Percentiles rank a stretch among this genome's conserved stretches.
These are phyloP conservation scores for Camellia sinensis DNA, from an alignment of 148 eudicot genomes.

Conservation along the genomic window DNA sequence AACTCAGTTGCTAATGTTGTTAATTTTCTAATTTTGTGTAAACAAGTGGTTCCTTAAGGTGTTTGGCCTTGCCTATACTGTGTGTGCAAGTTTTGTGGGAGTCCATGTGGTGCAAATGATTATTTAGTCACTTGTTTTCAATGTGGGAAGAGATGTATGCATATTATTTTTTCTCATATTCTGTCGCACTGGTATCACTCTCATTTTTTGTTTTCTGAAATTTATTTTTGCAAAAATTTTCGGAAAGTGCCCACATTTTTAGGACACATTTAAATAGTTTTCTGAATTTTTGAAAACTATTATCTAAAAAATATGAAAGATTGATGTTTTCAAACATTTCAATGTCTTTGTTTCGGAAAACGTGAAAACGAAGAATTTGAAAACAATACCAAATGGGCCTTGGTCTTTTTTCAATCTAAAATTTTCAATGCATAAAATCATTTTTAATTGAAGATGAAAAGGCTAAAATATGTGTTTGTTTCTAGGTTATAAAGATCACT, in stretches of 20 bases:
- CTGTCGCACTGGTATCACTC: neutral
- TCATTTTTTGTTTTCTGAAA: neutral
- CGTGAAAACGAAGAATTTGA: too few relatives aligned
- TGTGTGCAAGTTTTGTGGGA: too few relatives aligned
- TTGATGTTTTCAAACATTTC: too few relatives aligned
- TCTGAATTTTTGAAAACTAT: too few relatives aligned
- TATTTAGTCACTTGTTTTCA: conserved; percentile 33
- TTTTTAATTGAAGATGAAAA: neutral
- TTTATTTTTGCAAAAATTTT: too few relatives aligned
- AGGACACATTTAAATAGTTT: too few relatives aligned
- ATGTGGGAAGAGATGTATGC: conserved; percentile 51
- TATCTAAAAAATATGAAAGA: too few relatives aligned
- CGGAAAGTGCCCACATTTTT: too few relatives aligned
- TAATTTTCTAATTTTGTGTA: neutral
- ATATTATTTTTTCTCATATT: neutral
- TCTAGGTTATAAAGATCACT: conserved; percentile 24
- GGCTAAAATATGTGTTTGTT: neutral
- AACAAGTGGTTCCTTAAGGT: conserved; percentile 41
- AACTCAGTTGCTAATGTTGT: neutral
- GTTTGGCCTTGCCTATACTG: conserved; percentile 34
- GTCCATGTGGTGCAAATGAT: neutral
- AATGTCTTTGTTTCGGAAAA: too few relatives aligned
- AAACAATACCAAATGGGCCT: too few relatives aligned
- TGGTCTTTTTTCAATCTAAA: too few relatives aligned
- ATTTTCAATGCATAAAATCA: neutral